These are phyloP conservation scores for Starmerella cellae DNA, from an alignment of 805 yeast genomes.

Conservation along the genomic window DNA sequence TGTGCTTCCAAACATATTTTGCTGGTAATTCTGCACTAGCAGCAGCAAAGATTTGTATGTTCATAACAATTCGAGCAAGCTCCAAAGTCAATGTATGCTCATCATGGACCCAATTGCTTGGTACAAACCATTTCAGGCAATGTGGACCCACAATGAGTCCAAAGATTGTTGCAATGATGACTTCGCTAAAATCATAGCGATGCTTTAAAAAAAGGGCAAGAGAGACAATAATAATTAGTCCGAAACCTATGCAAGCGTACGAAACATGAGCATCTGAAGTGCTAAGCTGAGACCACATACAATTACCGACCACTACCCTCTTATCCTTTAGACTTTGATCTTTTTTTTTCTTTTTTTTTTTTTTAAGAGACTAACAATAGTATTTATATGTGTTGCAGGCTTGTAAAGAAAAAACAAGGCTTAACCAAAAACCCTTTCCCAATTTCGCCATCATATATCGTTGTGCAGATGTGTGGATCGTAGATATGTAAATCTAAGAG, in stretches of 20 bases:
- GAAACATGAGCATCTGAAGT: slow-evolving; percentile 50
- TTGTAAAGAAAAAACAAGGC: too few species aligned
- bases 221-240: slow-evolving; percentile 67
- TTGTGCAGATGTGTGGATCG: too few species aligned
- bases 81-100: slow-evolving; percentile 26
- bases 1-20: slow-evolving; percentile 47
- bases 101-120: slow-evolving; percentile 68
- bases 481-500: too few species aligned
- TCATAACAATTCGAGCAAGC: slow-evolving; percentile 43
- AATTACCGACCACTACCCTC: not conserved
- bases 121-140: slow-evolving; percentile 69
- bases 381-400: too few species aligned
- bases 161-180: slow-evolving; percentile 70
- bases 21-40: slow-evolving; percentile 56
- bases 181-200: slow-evolving; percentile 76
- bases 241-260: slow-evolving; percentile 76
- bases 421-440: too few species aligned
- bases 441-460: too few species aligned
- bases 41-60: slow-evolving; percentile 59
- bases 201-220: slow-evolving; percentile 74
- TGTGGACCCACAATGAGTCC: slow-evolving; percentile 86
- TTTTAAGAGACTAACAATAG: too few species aligned
- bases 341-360: too few species aligned
- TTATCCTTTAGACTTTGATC: not conserved
- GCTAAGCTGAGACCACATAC: slow-evolving; percentile 15